These are phyloP conservation scores for Telopea speciosissima DNA, from an alignment of 177 flowering plant species.

Conservation along the genomic window DNA sequence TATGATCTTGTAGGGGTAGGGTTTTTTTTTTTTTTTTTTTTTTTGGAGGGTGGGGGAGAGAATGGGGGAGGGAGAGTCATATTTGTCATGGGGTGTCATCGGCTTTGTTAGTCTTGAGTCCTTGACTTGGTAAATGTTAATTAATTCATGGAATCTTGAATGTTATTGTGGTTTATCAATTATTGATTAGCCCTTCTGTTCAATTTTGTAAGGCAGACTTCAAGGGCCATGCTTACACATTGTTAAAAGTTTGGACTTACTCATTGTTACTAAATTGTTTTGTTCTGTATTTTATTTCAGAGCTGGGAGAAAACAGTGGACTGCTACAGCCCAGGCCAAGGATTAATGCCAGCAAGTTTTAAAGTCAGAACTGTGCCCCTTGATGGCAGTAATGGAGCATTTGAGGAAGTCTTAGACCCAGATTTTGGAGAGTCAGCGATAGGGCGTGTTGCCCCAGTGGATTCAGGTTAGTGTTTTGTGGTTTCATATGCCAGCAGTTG, in stretches of 20 bases:
- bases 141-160: no score
- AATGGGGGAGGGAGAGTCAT: no score
- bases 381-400: constrained; percentile 55
- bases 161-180: no score
- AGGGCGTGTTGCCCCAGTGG: constrained; percentile 98
- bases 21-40: neutral
- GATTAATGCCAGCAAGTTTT: constrained; percentile 97
- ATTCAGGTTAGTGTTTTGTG: constrained; percentile 57
- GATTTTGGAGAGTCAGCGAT: constrained; percentile 98
- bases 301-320: constrained; percentile 99
- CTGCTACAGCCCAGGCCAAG: constrained; percentile 96
- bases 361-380: constrained; percentile 82
- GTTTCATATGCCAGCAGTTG: neutral
- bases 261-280: neutral
- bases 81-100: no score
- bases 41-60: no score
- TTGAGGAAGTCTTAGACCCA: constrained; percentile 88
- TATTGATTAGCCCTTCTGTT: neutral
- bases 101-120: no score
- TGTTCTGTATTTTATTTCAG: constrained; percentile 25
- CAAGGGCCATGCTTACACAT: neutral
- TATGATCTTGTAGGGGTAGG: neutral
- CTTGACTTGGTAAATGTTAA: no score
- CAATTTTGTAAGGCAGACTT: neutral
- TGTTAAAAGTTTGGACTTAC: neutral